Evolutionary conservation across 1,284 basidiomycete species (phyloP).

Genomic region (Microbotryum violaceum): DNA sequence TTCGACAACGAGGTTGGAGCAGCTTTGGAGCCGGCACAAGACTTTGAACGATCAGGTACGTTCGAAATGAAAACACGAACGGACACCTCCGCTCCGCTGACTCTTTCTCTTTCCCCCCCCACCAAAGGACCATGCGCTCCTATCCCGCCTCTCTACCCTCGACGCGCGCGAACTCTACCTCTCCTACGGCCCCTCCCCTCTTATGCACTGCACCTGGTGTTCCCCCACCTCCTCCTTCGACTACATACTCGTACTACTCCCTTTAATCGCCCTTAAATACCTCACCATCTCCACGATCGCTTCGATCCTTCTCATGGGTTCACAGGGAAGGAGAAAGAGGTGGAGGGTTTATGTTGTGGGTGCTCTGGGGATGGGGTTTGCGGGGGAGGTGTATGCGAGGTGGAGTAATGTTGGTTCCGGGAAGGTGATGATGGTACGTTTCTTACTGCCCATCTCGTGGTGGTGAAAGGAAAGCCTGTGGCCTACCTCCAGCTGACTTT

Average conservation of each 20-base stretch:
- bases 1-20: not conserved
- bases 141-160: slow-evolving; percentile 21
- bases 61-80: too few relatives aligned
- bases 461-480: too few relatives aligned
- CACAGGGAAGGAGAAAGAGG: slow-evolving; percentile 6
- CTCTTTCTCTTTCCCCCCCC: too few relatives aligned
- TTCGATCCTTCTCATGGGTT: not conserved
- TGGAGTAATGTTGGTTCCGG: slow-evolving; percentile 9
- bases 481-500: too few relatives aligned
- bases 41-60: too few relatives aligned
- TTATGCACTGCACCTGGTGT: slow-evolving; percentile 26
- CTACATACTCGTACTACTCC: slow-evolving; percentile 16
- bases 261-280: slow-evolving; percentile 6
- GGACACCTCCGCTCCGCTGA: too few relatives aligned
- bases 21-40: too few relatives aligned
- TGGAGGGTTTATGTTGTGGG: slow-evolving; percentile 8
- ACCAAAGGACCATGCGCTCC: not conserved
- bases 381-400: slow-evolving; percentile 9
- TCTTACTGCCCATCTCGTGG: too few relatives aligned
- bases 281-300: slow-evolving; percentile 1
- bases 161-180: slow-evolving; percentile 24
- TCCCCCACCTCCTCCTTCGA: slow-evolving; percentile 3
- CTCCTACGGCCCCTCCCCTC: slow-evolving; percentile 10
- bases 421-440: slow-evolving; percentile 12
- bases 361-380: not conserved